Evolutionary conservation across 441 rosid genomes (phyloP), one percentile per base, ranked within the genome.

Genomic region (Jatropha podagrica): DNA sequence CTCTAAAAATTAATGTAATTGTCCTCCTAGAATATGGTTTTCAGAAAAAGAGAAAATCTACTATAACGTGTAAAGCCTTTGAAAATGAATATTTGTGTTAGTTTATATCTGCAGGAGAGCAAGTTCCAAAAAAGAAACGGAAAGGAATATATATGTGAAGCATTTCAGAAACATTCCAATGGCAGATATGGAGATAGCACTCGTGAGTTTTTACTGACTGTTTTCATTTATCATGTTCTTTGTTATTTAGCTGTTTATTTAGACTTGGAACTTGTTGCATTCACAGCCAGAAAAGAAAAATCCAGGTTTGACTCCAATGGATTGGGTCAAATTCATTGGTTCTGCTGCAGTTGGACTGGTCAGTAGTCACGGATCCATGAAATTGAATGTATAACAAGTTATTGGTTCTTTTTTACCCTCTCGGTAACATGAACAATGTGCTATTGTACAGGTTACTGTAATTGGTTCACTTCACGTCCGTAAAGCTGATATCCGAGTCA

Each of bases 141-240:
- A 90, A 90, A 61, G 97, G 92, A 81, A 83, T 89, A 82, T 80
- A 40, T 89, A 83, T 76, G 96, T 92, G 77, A 95, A 95, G 83
- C 99, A 95, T 87, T 95, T 95, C 83, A 95, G 89, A 82, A 89
- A 85, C 83, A 93, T 95, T 80, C 98, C 98, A 44, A 95, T 95
- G 99, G 99, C 98, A 27, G 99, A 95, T 87, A 84, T 93, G 96
- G 97, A 95, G 81, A 89, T 95, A 75, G 98, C 89, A 69, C 99
- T 95, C 58, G 98, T 95, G 84, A 89, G 92, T 11, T 76, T 69
- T 54, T 65, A n/a, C 58, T 6, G 14, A 54, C n/a, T 54, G 68
- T 68, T 67, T 7, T 14, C 13, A 3, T 7, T 64, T 32, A 4
- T n/a, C 4, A 15, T 4, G 14, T 63, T 41, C 2, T 37, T 40